phyloP scores from a whole-genome alignment of 306 rosid species.

The Trifolium fragiferum region DNA sequence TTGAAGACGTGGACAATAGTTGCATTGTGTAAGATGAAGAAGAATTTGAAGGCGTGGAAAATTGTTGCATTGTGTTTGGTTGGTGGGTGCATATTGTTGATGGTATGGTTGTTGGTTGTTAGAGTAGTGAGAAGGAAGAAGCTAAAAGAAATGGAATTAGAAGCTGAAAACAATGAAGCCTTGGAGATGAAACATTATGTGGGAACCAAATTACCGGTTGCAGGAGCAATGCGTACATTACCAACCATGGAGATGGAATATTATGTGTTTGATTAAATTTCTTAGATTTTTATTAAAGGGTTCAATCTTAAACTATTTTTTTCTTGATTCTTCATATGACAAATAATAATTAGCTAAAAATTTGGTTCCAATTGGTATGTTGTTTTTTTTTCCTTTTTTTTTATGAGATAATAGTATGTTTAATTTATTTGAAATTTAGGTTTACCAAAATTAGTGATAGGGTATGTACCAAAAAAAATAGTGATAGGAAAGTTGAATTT shows the following conservation, averaged over 20 bases:
- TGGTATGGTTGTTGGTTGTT: constrained; percentile 39
- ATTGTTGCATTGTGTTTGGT: constrained; percentile 38
- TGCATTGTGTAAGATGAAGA: no score
- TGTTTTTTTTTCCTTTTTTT: no score
- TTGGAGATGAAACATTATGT: constrained; percentile 48
- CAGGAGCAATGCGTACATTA: constrained; percentile 54
- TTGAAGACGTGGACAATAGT: neutral
- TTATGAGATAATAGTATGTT: no score
- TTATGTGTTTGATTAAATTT: no score
- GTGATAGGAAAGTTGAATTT: no score
- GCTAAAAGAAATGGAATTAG: constrained; percentile 56
- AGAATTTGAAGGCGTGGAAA: constrained; percentile 44
- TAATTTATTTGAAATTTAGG: no score
- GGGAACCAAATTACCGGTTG: constrained; percentile 58
- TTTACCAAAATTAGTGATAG: no score
- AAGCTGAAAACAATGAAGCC: constrained; percentile 44
- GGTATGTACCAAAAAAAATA: no score
- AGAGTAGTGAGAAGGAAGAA: constrained; percentile 37
- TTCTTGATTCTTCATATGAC: no score
- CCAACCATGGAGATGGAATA: constrained; percentile 46
- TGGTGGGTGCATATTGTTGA: constrained; percentile 46
- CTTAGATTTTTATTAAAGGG: constrained; percentile 38
- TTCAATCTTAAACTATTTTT: no score
- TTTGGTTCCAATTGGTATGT: no score
- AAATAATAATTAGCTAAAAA: no score